Percentiles rank a stretch among this genome's conserved stretches.
phyloP scores from a whole-genome alignment of 768 basidiomycete genomes.

The Amanita brunnescens region DNA sequence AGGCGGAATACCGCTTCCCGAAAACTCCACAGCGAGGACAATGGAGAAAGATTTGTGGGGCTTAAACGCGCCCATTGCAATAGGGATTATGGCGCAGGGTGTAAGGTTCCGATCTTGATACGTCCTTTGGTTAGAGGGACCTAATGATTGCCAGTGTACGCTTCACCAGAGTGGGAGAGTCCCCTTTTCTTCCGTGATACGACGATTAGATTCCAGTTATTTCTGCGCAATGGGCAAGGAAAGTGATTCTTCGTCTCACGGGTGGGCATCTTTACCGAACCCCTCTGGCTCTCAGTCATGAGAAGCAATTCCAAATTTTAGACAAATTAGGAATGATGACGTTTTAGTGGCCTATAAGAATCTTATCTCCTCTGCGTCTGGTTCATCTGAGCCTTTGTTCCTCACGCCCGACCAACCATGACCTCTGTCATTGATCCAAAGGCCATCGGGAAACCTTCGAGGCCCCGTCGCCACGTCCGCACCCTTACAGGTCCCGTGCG shows the following conservation, averaged over 20 bases:
- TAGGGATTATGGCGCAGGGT: not conserved
- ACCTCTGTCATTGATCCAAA: constrained; percentile 59
- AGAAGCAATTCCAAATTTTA: not conserved
- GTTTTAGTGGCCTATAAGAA: not conserved
- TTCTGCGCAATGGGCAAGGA: not conserved
- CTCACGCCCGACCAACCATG: constrained; percentile 29
- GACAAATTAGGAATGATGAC: constrained; percentile 1
- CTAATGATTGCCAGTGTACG: not conserved
- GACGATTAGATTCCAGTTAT: not conserved
- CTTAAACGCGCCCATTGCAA: not conserved
- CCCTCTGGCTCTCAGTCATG: not conserved
- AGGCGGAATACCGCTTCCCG: not conserved
- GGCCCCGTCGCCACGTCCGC: constrained; percentile 58
- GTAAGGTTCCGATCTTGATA: not conserved
- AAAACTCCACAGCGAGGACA: not conserved
- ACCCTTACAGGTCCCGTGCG: constrained; percentile 46
- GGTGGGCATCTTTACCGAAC: not conserved
- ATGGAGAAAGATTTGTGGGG: not conserved
- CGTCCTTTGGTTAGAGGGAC: not conserved
- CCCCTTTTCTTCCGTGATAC: not conserved
- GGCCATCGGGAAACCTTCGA: constrained; percentile 53
- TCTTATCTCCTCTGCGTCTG: constrained; percentile 1
- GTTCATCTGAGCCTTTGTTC: not conserved
- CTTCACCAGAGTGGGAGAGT: not conserved
- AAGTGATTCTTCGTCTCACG: not conserved